Evolutionary conservation across 495 filamentous ascomycete genomes (phyloP).

Genomic region (Daldinia caldariorum): DNA sequence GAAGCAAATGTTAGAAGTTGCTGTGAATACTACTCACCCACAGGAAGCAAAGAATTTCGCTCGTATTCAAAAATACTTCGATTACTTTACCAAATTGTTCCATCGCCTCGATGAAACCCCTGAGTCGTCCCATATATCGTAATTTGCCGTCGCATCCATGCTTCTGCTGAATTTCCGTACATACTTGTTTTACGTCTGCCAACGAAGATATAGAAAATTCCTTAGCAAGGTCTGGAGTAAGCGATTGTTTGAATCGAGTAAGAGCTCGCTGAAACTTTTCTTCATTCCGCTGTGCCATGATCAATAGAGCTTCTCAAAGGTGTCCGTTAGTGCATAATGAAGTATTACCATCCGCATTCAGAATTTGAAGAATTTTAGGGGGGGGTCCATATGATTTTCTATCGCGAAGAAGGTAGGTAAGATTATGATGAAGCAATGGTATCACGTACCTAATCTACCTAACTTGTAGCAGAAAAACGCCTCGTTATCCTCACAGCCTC

Average conservation of each 20-base stretch:
- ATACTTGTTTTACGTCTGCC: neutral
- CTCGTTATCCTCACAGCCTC: too few relatives aligned
- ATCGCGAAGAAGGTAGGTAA: too few relatives aligned
- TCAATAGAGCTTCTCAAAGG: neutral
- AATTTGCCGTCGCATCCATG: neutral
- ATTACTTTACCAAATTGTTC: neutral
- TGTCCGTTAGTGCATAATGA: too few relatives aligned
- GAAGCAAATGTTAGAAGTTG: neutral
- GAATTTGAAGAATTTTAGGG: too few relatives aligned
- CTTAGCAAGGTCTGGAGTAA: neutral
- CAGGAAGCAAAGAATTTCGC: neutral
- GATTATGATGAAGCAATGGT: too few relatives aligned
- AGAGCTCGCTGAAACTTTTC: neutral
- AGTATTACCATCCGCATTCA: too few relatives aligned
- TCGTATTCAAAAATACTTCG: neutral
- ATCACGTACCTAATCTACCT: too few relatives aligned
- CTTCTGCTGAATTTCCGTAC: neutral
- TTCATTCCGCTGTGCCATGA: neutral
- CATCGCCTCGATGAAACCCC: slow-evolving; percentile 1
- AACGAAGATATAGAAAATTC: neutral
- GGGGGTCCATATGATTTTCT: too few relatives aligned
- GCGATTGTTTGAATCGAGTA: neutral
- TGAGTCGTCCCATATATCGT: neutral
- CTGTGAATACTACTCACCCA: neutral
- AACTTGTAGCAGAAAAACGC: too few relatives aligned